Base-by-base conservation (phyloP, 495 filamentous ascomycete species). In the Penicillium diatomitis region DNA sequence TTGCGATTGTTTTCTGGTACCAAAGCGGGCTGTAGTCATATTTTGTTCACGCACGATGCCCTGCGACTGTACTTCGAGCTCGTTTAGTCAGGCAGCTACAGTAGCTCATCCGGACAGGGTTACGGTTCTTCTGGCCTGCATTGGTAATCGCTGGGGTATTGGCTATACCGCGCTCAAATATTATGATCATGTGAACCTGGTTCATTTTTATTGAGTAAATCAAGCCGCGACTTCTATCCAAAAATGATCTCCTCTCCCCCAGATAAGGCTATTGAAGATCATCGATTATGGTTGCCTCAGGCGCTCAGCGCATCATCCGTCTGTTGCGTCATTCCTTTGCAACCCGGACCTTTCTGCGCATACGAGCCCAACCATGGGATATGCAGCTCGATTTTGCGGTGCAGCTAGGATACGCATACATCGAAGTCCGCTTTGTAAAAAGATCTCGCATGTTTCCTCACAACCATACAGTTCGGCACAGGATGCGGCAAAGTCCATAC, bases 301-400 rank as follows among this genome's bases (percentile, higher is more conserved):
- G 49, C 53, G 38, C 7, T 20, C 10, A 10, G 7, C 5, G 2
- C 2, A 33, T 31, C 6, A 20, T 52, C 44, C 44, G 20, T 44
- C 54, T 10, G 32, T 52, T 55, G 55, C 57, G 60, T 63, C 57
- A 63, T 61, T 52, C 51, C 49, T 32, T 40, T 31, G 6, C 9
- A 49, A 36, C 36, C 38, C 39, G 53, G 53, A 57, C 49, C 37
- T 33, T 41, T 37, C 41, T 38, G 36, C 44, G 37, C 38, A 46
- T 28, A 8, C 31, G 10, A 39, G 38, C 42, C 20, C 9, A 29
- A 61, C 48, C 31, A 67, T 67, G 64, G 51, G 48, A 55, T 40
- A 49, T 57, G 50, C 50, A 30, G 42, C 46, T 44, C 29, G 44
- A 37, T 43, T 40, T 27, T n/a, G 45, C 27, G 52, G 38, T 27